Percentiles rank a stretch among this genome's conserved stretches.
These are phyloP conservation scores for Hyphopichia khmerensis DNA, from an alignment of 1,139 yeast genomes.

Conservation along the genomic window DNA sequence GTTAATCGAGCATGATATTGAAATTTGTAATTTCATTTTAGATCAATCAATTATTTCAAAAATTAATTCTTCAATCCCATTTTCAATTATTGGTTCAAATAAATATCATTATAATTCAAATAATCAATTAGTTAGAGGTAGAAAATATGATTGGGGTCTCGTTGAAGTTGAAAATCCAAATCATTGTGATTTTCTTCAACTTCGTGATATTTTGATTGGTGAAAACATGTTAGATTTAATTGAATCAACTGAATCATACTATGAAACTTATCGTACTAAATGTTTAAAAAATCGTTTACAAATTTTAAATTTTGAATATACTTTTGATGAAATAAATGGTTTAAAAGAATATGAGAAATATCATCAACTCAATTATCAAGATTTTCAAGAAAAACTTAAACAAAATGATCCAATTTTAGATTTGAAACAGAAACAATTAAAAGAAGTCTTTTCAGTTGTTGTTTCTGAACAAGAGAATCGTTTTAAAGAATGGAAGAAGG, in stretches of 20 bases:
- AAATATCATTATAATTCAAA: conserved; percentile 22
- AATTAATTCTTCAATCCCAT: conserved; percentile 49
- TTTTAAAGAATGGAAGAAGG: conserved; percentile 66
- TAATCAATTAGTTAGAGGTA: conserved; percentile 53
- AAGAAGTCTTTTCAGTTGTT: conserved; percentile 47
- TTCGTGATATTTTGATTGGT: conserved; percentile 52
- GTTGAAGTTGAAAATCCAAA: conserved; percentile 65
- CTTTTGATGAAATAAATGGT: background rate
- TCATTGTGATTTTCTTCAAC: conserved; percentile 63
- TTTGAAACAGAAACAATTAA: conserved; percentile 44
- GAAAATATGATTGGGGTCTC: conserved; percentile 72
- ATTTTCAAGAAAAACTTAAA: conserved; percentile 36
- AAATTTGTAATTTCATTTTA: conserved; percentile 54
- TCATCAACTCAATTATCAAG: conserved; percentile 34
- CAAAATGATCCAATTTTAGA: conserved; percentile 50
- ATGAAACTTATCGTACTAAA: conserved; percentile 49
- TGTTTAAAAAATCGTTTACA: background rate
- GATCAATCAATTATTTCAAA: conserved; percentile 35
- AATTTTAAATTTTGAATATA: background rate
- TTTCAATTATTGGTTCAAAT: conserved; percentile 57
- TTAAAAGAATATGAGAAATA: conserved; percentile 23
- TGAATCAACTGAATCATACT: conserved; percentile 54
- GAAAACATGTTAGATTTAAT: conserved; percentile 61
- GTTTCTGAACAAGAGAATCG: conserved; percentile 55
- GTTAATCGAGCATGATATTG: conserved; percentile 49